Evolutionary conservation across 2,329 filamentous ascomycete species (phyloP), one percentile per base, ranked within the genome.

Genomic region (Zymoseptoria passerinii): DNA sequence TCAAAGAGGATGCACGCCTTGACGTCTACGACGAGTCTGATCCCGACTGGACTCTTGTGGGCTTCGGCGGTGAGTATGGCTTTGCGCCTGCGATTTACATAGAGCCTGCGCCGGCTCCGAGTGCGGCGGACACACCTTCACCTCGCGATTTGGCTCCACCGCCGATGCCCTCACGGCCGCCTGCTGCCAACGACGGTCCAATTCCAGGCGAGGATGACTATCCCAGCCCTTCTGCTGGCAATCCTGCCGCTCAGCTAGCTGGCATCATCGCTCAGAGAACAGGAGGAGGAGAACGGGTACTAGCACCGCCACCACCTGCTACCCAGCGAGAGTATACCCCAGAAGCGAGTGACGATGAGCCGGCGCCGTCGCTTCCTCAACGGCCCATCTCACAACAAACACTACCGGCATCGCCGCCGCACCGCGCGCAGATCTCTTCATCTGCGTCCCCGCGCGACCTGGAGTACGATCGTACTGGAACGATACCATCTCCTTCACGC

Each of bases 41-140:
- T 73, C 90, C 90, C 13, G 94, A 99, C 75, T 99, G 94, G 94
- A 96, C 94, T 62, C 78, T 99, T 53, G 92, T 95, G 28, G 92
- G 92, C 18, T 78, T 87, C 50, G 85, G 91, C 65, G 84, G 83
- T 55, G 90, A 96, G 65, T 99, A 86, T 77, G 94, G 94, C 53
- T 99, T 99, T 74, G 94, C 89, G 56, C 94, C 94, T 3, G 84
- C 92, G 60, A 99, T 97, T 74, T 99, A 99, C 72, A 96, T 97
- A 65, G 90, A 97, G 65, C 75, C 90, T 54, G 74, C 78, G 52
- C 79, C 81, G 48, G 72, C 72, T 28, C 70, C 78, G 19, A 76
- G 79, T 52, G 68, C 74, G 53, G 77, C 83, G 19, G 77, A 83
- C n/a, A 64, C 53, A 40, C 66, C 56, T 60, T 61, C 65, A 50